Evolutionary conservation across 2,329 filamentous ascomycete species (phyloP), one percentile per base, ranked within the genome.

Genomic region (Fusarium sacchari): DNA sequence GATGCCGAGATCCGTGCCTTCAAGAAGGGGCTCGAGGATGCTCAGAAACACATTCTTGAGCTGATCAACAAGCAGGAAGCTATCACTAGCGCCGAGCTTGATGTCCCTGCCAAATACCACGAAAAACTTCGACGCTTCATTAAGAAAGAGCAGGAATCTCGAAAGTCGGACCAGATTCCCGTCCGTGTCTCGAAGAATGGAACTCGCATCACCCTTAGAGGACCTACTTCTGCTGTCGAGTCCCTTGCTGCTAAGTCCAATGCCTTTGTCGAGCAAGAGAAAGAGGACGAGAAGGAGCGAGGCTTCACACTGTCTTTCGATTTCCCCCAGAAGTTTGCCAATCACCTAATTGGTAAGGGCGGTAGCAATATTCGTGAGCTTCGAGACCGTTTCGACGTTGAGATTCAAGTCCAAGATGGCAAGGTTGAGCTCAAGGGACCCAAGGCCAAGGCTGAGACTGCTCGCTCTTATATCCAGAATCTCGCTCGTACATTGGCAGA

Each of bases 381-480:
- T 42, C 87, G 90, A 52, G 91, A 92, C 71, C 88, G 88, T 72
- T 92, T 91, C 67, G 90, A 92, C 67, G 91, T 92, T 10, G 90
- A 92, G 66, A 92, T 99, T 71, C 95, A 98, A 83, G 92, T 98
- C 43, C 92, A 97, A 75, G 94, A 98, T 78, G 96, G 96, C 75
- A 95, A 95, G 83, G 94, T 98, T 56, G 94, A 97, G 83, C 90
- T 99, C 77, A 98, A 97, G 86, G 96, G 97, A 32, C 96, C 96
- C 56, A 94, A 97, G 84, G 94, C 94, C 57, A 98, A 98, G 87
- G 94, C 95, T 3, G 95, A 97, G 81, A 90, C 91, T 56, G 94
- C 94, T 73, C 96, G 93, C 82, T 86, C 91, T 43, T 91, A 97
- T 79, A 98, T 99, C 76, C 86, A 91, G 72, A 88, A 91, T 43